phyloP scores from a whole-genome alignment of 2,329 filamentous ascomycete species.

The Coniochaeta hoffmannii region DNA sequence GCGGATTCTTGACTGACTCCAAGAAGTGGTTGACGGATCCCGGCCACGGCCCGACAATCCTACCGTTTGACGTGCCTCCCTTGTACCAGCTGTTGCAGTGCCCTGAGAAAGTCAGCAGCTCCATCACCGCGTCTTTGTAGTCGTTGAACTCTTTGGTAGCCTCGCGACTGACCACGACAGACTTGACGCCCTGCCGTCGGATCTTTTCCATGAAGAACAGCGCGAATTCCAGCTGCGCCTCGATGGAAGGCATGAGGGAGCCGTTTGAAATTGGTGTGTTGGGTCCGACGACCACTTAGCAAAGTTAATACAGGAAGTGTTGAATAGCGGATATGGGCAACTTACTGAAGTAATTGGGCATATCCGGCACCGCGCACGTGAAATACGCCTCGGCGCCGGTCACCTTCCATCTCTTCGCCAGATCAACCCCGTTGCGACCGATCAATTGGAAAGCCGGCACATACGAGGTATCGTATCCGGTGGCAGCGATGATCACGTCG shows the following conservation, averaged over 20 bases:
- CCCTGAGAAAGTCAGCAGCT: slow-evolving; percentile 43
- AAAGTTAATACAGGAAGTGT: too few species aligned
- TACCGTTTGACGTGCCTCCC: slow-evolving; percentile 48
- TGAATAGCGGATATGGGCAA: too few species aligned
- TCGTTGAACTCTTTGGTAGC: slow-evolving; percentile 56
- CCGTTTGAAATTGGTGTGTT: slow-evolving; percentile 50
- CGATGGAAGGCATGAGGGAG: slow-evolving; percentile 56
- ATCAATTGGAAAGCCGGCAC: slow-evolving; percentile 51
- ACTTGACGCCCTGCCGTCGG: slow-evolving; percentile 54
- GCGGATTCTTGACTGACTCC: slow-evolving; percentile 27
- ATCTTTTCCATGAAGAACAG: slow-evolving; percentile 60
- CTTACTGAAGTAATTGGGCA: slow-evolving; percentile 51
- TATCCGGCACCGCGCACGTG: slow-evolving; percentile 52
- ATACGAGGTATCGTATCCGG: slow-evolving; percentile 52
- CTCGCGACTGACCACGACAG: slow-evolving; percentile 45
- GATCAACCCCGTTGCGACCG: slow-evolving; percentile 38
- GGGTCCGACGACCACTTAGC: slow-evolving; percentile 44
- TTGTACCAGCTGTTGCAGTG: slow-evolving; percentile 49
- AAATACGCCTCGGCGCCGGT: slow-evolving; percentile 54
- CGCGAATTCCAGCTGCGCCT: slow-evolving; percentile 56
- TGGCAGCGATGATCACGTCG: slow-evolving; percentile 57
- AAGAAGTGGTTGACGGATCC: slow-evolving; percentile 56
- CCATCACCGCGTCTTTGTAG: slow-evolving; percentile 41
- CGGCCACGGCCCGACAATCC: slow-evolving; percentile 61
- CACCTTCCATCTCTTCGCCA: slow-evolving; percentile 47